A percentile compares a stretch with the other conserved stretches of the same genome.
Evolutionary conservation across 2,329 filamentous ascomycete genomes (phyloP).

Genomic region (Xylariales sp.): DNA sequence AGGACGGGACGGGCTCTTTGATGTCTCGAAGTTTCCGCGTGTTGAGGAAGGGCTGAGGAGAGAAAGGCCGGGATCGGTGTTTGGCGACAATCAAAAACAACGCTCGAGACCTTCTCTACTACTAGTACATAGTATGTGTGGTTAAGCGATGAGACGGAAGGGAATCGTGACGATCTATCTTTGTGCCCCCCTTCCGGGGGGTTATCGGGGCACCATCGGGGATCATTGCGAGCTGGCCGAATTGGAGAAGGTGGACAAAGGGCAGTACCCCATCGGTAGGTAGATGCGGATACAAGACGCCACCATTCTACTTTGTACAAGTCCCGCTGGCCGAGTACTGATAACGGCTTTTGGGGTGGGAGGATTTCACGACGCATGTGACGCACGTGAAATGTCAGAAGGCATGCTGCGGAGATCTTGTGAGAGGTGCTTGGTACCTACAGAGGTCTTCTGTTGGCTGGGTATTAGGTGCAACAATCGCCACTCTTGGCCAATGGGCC

Average conservation of each 20-base stretch:
- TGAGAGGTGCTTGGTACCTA: conserved; percentile 22
- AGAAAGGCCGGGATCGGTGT: background rate
- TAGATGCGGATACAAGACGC: too few species aligned
- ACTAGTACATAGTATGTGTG: too few species aligned
- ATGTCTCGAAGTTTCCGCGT: conserved; percentile 3
- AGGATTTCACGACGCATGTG: conserved; percentile 25
- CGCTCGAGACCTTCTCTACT: background rate
- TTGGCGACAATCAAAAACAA: conserved; percentile 12
- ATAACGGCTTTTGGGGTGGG: conserved; percentile 19
- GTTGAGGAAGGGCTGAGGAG: background rate
- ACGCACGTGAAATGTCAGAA: conserved; percentile 34
- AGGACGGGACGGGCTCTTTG: background rate
- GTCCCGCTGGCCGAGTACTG: conserved; percentile 7
- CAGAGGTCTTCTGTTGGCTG: background rate
- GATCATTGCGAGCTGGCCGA: conserved; percentile 6
- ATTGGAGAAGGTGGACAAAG: conserved; percentile 7
- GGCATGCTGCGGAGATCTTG: conserved; percentile 29
- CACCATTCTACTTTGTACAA: too few species aligned
- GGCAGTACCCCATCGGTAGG: background rate
- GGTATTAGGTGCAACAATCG: conserved; percentile 14
- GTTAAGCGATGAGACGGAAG: background rate
- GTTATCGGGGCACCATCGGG: background rate
- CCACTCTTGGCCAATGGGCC: conserved; percentile 10
- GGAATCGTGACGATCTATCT: conserved; percentile 9
- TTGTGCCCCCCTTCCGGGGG: background rate